Percentiles rank a stretch among this genome's conserved stretches.
Conservation (phyloP, 139 green algal genomes). For the Coelastrella sp. region DNA sequence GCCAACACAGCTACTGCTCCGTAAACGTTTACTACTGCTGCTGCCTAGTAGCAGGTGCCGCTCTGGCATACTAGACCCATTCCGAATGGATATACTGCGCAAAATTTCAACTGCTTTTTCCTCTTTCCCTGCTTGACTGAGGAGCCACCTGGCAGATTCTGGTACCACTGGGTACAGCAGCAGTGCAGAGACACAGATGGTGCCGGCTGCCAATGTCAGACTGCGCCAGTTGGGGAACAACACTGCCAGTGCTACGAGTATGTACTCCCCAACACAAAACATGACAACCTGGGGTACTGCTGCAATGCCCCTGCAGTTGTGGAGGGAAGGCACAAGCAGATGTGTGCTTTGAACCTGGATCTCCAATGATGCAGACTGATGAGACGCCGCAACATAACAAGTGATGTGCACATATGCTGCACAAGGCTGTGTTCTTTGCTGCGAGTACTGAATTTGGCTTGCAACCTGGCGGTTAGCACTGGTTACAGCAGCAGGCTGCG, state of each 20-base stretch:
- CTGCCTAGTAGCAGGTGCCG: neutral
- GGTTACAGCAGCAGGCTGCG: too few relatives aligned
- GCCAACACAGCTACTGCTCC: too few relatives aligned
- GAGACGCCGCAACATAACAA: neutral
- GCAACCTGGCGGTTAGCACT: too few relatives aligned
- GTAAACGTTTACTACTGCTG: neutral
- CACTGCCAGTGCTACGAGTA: neutral
- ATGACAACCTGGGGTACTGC: neutral
- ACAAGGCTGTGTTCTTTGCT: too few relatives aligned
- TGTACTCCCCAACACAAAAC: conserved; percentile 3
- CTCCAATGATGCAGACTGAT: neutral
- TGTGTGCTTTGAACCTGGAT: neutral
- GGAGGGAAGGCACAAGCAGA: neutral
- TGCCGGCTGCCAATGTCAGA: neutral
- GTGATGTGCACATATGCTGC: neutral
- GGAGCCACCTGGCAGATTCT: conserved; percentile 16
- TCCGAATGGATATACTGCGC: neutral
- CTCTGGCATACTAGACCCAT: conserved; percentile 1
- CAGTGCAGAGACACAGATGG: neutral
- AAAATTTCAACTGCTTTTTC: neutral
- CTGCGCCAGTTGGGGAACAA: conserved; percentile 1
- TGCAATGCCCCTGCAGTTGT: conserved; percentile 10
- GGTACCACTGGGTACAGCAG: conserved; percentile 2
- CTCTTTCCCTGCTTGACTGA: neutral
- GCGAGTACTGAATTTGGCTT: too few relatives aligned